Conservation (phyloP, 106 monocot species). For the Platanthera guangdongensis region DNA sequence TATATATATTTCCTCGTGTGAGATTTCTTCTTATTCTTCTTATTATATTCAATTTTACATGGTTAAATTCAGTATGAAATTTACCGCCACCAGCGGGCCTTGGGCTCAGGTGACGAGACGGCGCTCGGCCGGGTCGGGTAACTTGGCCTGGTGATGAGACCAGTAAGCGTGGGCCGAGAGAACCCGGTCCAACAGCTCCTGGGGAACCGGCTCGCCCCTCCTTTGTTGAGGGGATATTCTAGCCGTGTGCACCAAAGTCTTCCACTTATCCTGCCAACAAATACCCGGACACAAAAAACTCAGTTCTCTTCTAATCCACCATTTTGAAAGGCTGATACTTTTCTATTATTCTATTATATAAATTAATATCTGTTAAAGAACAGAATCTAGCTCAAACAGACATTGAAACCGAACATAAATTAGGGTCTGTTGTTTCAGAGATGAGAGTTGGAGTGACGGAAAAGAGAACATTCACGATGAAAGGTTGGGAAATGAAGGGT, state of each 20-base stretch:
- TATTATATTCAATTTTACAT: background rate
- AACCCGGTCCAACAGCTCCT: constrained; percentile 87
- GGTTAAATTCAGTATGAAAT: background rate
- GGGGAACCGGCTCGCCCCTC: constrained; percentile 93
- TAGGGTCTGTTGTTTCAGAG: no score
- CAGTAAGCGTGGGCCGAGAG: constrained; percentile 73
- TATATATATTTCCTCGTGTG: no score
- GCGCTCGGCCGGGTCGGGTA: constrained; percentile 19
- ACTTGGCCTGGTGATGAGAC: constrained; percentile 82
- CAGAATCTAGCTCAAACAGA: no score
- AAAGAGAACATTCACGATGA: no score
- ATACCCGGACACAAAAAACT: background rate
- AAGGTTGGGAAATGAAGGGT: no score
- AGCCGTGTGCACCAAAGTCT: constrained; percentile 95
- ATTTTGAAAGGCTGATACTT: no score
- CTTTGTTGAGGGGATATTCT: constrained; percentile 81
- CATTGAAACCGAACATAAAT: no score
- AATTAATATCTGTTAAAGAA: no score
- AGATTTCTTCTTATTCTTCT: no score
- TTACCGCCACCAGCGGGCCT: background rate
- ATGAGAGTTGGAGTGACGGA: no score
- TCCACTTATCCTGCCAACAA: constrained; percentile 84
- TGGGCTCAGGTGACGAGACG: constrained; percentile 17
- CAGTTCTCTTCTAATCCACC: no score
- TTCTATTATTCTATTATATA: no score